A percentile compares a stretch with the other conserved stretches of the same genome.
These are phyloP conservation scores for Aspergillus niger DNA, from an alignment of 2,329 filamentous ascomycete species.

Conservation along the genomic window DNA sequence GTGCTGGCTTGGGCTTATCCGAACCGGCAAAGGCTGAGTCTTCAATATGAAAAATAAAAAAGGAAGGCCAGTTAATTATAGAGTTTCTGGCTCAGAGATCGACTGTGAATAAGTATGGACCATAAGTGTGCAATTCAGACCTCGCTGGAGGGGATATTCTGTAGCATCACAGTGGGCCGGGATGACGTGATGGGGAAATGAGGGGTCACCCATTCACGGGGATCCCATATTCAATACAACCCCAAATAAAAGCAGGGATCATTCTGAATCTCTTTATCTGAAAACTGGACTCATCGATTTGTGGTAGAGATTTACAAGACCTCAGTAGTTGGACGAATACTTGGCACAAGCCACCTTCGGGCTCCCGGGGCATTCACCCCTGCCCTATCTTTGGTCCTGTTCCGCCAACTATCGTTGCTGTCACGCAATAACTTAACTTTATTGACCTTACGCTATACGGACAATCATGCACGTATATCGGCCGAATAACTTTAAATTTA, in stretches of 20 bases:
- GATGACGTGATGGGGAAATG: conserved; percentile 35
- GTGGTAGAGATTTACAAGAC: background rate
- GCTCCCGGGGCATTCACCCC: background rate
- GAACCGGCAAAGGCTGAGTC: background rate
- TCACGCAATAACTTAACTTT: conserved; percentile 10
- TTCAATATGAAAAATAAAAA: too few relatives aligned
- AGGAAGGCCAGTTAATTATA: background rate
- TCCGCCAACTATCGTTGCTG: conserved; percentile 2
- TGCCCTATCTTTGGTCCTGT: conserved; percentile 5
- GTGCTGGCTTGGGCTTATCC: background rate
- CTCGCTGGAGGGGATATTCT: background rate
- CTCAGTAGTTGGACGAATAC: background rate
- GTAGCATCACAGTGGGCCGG: conserved; percentile 39
- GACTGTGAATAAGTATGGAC: background rate
- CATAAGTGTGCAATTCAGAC: background rate
- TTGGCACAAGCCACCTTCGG: too few relatives aligned
- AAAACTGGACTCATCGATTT: background rate
- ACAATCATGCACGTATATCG: background rate
- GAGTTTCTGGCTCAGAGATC: background rate
- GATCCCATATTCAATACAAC: background rate
- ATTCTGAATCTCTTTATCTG: background rate
- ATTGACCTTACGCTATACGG: background rate
- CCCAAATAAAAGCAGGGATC: background rate
- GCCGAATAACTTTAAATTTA: background rate
- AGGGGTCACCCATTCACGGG: background rate